Evolutionary conservation across 2,329 filamentous ascomycete species (phyloP), one percentile per base, ranked within the genome.

Genomic region (Graphilbum sp.): DNA sequence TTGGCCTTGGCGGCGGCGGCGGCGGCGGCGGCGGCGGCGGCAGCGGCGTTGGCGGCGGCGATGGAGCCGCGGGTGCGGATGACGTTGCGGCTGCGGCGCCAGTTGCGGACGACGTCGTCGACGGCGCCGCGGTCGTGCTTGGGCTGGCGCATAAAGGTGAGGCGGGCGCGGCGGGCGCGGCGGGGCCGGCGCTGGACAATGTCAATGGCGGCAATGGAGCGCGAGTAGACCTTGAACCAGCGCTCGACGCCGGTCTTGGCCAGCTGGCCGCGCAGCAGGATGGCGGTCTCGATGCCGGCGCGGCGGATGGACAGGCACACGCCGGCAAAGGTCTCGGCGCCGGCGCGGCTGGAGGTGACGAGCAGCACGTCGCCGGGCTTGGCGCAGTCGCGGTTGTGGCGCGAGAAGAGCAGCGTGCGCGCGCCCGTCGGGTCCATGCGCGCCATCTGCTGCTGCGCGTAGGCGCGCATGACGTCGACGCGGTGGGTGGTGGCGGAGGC

Each of bases 151-250:
- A 98, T 81, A 59, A 88, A 96, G 51, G 83, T 93, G 57, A 98
- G 66, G 48, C 85, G 70, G 20, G 87, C 88, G 51, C 90, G 74
- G 55, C 87, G 78, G 47, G 85, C 84, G 57, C 85, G 74, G 78
- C 86, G 90, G 53, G 73, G 69, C 46, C 75, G 71, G 50, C 88
- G 69, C 72, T 93, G 84, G 58, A 96, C 82, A 50, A 98, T 79
- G 62, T 98, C 88, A 52, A 98, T 85, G 46, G 83, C 84, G 54
- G 81, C 75, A 24, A 96, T 79, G 53, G 83, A 80, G 43, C 88
- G 88, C 53, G 75, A 83, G 66, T 90, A 96, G 42, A 96, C 68
- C 67, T 98, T 98, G 61, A 82, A 86, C 78, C 85, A 94, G 84
- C 94, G 90, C 70, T 98, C 90, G 43, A 94, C 84, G 43, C 84